These are phyloP conservation scores for Lepidium africanum DNA, from an alignment of 345 rosid genomes.

Conservation along the genomic window DNA sequence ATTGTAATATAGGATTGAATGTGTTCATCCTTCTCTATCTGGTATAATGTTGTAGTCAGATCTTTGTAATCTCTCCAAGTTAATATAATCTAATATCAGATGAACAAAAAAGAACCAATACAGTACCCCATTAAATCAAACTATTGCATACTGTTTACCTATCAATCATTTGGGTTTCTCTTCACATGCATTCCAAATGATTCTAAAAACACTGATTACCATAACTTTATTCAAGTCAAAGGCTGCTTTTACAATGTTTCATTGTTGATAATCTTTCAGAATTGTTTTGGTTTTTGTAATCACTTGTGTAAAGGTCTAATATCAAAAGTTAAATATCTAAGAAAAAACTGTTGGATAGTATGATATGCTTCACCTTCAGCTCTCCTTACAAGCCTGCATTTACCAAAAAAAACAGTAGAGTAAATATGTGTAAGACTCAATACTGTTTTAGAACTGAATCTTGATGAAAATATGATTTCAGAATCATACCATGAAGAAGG, in stretches of 20 bases:
- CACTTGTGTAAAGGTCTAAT: constrained; percentile 4
- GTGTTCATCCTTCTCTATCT: too few relatives aligned
- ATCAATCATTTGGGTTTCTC: background rate
- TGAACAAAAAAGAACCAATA: too few relatives aligned
- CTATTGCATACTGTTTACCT: background rate
- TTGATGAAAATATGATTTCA: background rate
- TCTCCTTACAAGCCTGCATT: constrained; percentile 5
- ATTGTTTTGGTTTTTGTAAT: background rate
- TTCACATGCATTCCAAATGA: background rate
- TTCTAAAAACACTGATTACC: background rate
- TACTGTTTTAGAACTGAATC: background rate
- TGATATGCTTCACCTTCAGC: background rate
- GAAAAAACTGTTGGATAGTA: background rate
- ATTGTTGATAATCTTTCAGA: background rate
- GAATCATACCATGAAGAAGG: background rate
- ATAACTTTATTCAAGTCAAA: constrained; percentile 8
- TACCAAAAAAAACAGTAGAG: background rate
- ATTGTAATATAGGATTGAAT: too few relatives aligned
- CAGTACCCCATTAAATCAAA: too few relatives aligned
- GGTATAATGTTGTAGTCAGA: too few relatives aligned
- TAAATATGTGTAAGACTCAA: background rate
- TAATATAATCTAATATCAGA: too few relatives aligned
- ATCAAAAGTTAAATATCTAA: constrained; percentile 8
- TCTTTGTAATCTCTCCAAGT: too few relatives aligned
- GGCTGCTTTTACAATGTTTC: background rate